These are phyloP conservation scores for Dioscorea alata DNA, from an alignment of 106 monocot genomes.

Conservation along the genomic window DNA sequence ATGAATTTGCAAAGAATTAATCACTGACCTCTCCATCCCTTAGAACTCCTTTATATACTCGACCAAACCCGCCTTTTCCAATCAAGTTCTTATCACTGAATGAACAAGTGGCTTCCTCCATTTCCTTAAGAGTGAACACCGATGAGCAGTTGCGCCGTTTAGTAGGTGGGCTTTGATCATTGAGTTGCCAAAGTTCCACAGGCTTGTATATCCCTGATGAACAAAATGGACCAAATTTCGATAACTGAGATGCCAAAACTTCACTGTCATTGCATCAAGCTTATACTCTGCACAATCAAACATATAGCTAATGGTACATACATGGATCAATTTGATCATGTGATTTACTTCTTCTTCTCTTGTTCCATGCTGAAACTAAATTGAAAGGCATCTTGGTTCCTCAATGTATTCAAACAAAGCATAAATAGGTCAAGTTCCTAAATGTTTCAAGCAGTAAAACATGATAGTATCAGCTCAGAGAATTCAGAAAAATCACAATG, in stretches of 20 bases:
- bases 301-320: constrained; percentile 13
- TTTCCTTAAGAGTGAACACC: constrained; percentile 81
- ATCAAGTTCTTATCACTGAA: constrained; percentile 67
- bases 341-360: constrained; percentile 71
- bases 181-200: constrained; percentile 59
- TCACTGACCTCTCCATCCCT: constrained; percentile 58
- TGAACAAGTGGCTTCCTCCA: constrained; percentile 75
- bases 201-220: constrained; percentile 75
- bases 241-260: background rate
- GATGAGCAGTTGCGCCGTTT: constrained; percentile 43
- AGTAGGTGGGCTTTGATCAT: constrained; percentile 24
- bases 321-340: constrained; percentile 63
- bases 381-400: constrained; percentile 51
- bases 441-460: background rate
- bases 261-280: background rate
- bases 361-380: constrained; percentile 81
- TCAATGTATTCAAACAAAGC: background rate
- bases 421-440: background rate
- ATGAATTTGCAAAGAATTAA: too few species aligned
- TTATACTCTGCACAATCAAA: background rate
- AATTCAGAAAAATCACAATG: background rate
- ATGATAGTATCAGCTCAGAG: background rate
- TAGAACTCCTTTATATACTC: constrained; percentile 68
- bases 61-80: constrained; percentile 88
- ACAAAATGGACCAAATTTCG: background rate